Percentiles rank a stretch among this genome's conserved stretches.
Conservation (phyloP, 768 basidiomycete genomes). For the Mycena kentingensis region DNA sequence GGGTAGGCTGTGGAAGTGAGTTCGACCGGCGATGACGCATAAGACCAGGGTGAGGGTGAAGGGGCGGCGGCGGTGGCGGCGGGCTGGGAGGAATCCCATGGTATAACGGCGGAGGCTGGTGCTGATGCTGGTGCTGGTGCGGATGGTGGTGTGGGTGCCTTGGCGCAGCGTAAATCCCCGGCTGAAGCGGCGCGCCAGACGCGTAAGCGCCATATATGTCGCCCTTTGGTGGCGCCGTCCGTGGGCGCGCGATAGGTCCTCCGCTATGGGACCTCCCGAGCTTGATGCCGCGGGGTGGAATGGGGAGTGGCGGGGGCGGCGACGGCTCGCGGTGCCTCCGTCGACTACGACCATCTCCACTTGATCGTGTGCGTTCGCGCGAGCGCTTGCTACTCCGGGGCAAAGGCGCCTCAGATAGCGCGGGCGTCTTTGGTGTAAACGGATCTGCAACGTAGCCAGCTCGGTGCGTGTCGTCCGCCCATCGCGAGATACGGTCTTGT, state of each 20-base stretch:
- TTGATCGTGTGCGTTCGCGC: background rate
- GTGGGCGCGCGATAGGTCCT: background rate
- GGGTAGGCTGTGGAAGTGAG: background rate
- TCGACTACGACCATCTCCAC: background rate
- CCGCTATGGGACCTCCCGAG: background rate
- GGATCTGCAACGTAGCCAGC: background rate
- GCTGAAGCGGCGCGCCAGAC: too few relatives aligned
- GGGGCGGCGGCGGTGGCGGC: background rate
- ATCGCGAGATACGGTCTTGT: conserved; percentile 1
- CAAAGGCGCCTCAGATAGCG: background rate
- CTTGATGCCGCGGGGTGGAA: background rate
- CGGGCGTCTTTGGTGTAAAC: background rate
- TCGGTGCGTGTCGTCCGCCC: background rate
- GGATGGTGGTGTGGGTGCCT: background rate
- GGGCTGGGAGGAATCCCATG: background rate
- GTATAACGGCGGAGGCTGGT: background rate
- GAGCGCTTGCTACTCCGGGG: background rate
- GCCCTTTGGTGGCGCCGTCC: background rate
- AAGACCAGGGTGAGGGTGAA: background rate
- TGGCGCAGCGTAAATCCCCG: background rate
- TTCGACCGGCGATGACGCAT: background rate
- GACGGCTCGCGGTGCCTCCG: background rate
- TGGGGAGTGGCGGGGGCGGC: background rate
- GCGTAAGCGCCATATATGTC: too few relatives aligned
- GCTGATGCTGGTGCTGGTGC: background rate